Evolutionary conservation across 75 land plant species (phyloP).

Genomic region (Pseudotsuga menziesii): DNA sequence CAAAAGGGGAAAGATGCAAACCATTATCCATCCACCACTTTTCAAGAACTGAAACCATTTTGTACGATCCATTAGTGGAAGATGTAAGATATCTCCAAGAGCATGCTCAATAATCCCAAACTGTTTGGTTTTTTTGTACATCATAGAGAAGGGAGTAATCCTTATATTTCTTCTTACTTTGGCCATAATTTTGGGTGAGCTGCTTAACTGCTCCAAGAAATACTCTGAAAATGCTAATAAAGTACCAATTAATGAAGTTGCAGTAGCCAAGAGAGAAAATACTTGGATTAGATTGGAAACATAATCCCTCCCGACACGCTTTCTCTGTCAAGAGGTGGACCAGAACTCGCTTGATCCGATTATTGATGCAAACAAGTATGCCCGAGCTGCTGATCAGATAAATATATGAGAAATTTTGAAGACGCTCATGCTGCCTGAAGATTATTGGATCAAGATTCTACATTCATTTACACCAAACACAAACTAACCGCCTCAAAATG

Average conservation of each 20-base stretch:
- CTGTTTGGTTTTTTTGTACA: conserved; percentile 4
- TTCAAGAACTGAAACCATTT: conserved; percentile 5
- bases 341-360: no score
- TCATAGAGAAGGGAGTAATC: neutral
- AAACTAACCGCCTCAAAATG: no score
- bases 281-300: conserved; percentile 40
- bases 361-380: no score
- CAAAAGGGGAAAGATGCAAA: conserved; percentile 20
- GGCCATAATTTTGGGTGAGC: neutral
- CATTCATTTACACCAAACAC: no score
- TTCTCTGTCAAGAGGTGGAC: no score
- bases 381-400: no score
- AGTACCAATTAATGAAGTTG: conserved; percentile 77
- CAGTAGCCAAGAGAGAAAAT: conserved; percentile 69
- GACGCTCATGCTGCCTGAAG: no score
- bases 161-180: neutral
- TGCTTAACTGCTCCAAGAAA: conserved; percentile 61
- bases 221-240: conserved; percentile 60
- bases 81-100: neutral
- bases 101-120: neutral
- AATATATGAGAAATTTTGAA: no score
- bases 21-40: conserved; percentile 45
- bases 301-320: conserved; percentile 35
- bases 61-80: neutral
- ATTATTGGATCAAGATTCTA: no score